A percentile compares a stretch with the other conserved stretches of the same genome.
Conservation (phyloP, 331 rosid genomes). For the Prunus yedoensis region DNA sequence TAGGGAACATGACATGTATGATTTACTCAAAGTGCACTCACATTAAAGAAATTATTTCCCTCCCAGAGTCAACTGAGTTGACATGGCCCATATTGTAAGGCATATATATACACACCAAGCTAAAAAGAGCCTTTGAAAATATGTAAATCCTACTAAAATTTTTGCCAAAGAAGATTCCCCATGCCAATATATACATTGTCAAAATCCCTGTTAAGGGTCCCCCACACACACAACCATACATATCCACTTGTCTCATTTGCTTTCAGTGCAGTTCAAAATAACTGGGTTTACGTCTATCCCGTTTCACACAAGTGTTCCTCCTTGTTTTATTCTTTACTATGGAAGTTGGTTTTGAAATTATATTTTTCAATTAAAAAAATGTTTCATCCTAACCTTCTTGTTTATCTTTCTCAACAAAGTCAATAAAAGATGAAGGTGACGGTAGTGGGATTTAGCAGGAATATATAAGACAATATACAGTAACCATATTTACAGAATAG, state of each 20-base stretch:
- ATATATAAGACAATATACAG: not conserved
- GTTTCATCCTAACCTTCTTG: not conserved
- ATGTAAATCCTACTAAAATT: not conserved
- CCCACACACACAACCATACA: no score
- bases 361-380: not conserved
- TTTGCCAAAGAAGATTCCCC: slow-evolving; percentile 18
- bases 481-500: not conserved
- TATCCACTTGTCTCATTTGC: not conserved
- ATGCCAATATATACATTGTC: not conserved
- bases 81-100: slow-evolving; percentile 9
- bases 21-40: not conserved
- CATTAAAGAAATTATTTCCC: not conserved
- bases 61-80: slow-evolving; percentile 22
- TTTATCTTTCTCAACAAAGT: not conserved
- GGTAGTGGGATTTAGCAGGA: not conserved
- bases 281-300: no score
- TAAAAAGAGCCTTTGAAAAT: not conserved
- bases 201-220: not conserved
- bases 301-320: no score
- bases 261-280: not conserved
- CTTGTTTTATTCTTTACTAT: no score
- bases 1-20: not conserved
- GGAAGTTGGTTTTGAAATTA: not conserved
- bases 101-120: not conserved
- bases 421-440: not conserved